phyloP scores from a whole-genome alignment of 176 grass and related monocot genomes.

The Oryza brachyantha region DNA sequence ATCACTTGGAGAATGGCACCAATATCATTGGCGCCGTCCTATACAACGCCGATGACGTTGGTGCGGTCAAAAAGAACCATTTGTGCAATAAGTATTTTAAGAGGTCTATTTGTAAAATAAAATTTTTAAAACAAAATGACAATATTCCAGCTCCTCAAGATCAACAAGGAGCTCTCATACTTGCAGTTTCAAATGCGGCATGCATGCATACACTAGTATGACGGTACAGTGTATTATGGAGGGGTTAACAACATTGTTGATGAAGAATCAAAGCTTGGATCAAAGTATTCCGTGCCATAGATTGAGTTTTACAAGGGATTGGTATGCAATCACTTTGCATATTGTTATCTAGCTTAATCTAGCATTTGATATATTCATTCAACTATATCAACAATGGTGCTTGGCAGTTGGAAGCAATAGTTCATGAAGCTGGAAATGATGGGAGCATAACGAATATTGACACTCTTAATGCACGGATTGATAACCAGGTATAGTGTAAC shows the following conservation, averaged over 20 bases:
- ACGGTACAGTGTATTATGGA: too few species aligned
- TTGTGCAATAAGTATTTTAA: too few species aligned
- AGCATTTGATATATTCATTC: slow-evolving; percentile 1
- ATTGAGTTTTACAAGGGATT: slow-evolving; percentile 91
- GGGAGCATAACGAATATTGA: slow-evolving; percentile 73
- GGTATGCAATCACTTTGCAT: slow-evolving; percentile 52
- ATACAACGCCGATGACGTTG: too few species aligned
- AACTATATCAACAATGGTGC: neutral
- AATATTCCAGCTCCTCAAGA: too few species aligned
- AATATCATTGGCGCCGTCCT: too few species aligned
- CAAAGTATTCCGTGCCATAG: slow-evolving; percentile 80
- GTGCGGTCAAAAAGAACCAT: too few species aligned
- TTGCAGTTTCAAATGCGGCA: slow-evolving; percentile 79
- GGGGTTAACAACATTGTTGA: slow-evolving; percentile 69
- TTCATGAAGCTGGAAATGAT: slow-evolving; percentile 53
- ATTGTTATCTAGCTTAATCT: neutral
- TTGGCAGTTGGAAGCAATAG: slow-evolving; percentile 79
- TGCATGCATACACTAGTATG: slow-evolving; percentile 83
- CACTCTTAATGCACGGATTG: slow-evolving; percentile 57
- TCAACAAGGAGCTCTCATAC: slow-evolving; percentile 73
- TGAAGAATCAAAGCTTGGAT: too few species aligned
- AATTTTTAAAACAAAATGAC: too few species aligned
- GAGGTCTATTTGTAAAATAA: too few species aligned
- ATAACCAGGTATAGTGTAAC: too few species aligned
- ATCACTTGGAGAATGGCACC: too few species aligned